Conservation (phyloP, 495 filamentous ascomycete species). For the Annulohypoxylon stygium region DNA sequence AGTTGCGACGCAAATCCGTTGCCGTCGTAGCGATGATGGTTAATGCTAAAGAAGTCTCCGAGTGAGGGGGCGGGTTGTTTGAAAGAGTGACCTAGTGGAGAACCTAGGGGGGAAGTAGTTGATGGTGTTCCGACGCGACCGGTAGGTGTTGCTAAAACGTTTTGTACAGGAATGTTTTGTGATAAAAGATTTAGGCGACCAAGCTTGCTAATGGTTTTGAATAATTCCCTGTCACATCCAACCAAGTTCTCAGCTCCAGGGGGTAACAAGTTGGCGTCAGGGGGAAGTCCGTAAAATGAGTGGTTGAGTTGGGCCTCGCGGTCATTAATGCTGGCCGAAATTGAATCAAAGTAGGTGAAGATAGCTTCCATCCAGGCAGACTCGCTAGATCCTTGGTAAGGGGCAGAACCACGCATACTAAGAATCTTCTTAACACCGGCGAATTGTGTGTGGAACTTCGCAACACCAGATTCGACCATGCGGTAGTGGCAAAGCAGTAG, state of each 20-base stretch:
- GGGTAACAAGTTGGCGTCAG: conserved; percentile 76
- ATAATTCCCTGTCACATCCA: conserved; percentile 85
- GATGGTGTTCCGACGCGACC: conserved; percentile 45
- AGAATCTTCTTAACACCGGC: conserved; percentile 94
- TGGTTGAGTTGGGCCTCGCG: conserved; percentile 88
- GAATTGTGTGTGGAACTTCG: conserved; percentile 93
- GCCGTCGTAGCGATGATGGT: conserved; percentile 67
- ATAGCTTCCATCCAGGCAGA: conserved; percentile 92
- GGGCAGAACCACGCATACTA: conserved; percentile 76
- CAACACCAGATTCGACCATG: conserved; percentile 91
- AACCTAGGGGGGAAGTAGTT: conserved; percentile 55
- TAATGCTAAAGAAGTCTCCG: conserved; percentile 48
- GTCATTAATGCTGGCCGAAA: conserved; percentile 92
- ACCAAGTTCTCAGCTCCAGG: conserved; percentile 78
- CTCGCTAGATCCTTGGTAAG: conserved; percentile 74
- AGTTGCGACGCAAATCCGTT: conserved; percentile 70
- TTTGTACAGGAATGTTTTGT: conserved; percentile 73
- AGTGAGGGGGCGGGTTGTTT: conserved; percentile 54
- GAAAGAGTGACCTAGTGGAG: conserved; percentile 63
- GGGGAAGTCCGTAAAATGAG: conserved; percentile 69
- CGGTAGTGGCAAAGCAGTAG: conserved; percentile 92
- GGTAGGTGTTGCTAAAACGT: conserved; percentile 46
- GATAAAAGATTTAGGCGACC: conserved; percentile 91
- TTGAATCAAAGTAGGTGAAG: conserved; percentile 96
- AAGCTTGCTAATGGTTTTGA: conserved; percentile 80